Conservation (phyloP, 139 green algal species). For the Deuterostichococcus epilithicus region DNA sequence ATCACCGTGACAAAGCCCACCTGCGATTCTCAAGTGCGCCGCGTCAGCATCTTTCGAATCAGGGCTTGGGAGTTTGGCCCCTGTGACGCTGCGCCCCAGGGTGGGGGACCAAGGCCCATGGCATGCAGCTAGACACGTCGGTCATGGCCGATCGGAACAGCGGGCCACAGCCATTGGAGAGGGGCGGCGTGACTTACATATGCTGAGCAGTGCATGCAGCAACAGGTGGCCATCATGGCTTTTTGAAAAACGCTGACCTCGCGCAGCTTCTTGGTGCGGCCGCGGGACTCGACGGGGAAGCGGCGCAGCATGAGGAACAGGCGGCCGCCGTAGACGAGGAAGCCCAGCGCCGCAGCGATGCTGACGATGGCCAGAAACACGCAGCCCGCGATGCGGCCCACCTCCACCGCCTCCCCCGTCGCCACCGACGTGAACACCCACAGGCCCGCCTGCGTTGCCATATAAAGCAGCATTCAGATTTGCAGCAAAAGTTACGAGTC, state of each 20-base stretch:
- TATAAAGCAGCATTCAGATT: no score
- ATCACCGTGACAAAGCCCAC: slow-evolving; percentile 88
- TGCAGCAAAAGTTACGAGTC: no score
- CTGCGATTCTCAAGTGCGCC: no score
- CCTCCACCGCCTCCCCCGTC: slow-evolving; percentile 3
- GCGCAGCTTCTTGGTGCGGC: slow-evolving; percentile 91
- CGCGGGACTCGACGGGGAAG: slow-evolving; percentile 93
- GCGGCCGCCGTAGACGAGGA: slow-evolving; percentile 91
- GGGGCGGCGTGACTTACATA: no score
- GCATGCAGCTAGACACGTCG: no score
- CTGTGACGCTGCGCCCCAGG: no score
- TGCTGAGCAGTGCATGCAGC: no score
- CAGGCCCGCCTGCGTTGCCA: slow-evolving; percentile 14
- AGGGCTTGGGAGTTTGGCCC: no score
- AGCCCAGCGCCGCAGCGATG: slow-evolving; percentile 70
- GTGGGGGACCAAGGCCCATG: no score
- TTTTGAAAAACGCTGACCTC: slow-evolving; percentile 70
- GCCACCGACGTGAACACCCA: slow-evolving; percentile 29
- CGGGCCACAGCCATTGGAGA: no score
- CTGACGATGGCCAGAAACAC: slow-evolving; percentile 77
- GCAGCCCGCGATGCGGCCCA: slow-evolving; percentile 45
- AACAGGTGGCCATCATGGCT: no score
- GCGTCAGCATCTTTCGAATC: background rate
- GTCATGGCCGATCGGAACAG: no score
- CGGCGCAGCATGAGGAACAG: slow-evolving; percentile 91